These are phyloP conservation scores for Hyphopichia wangnamkhiaoensis DNA, from an alignment of 1,139 yeast genomes.

Conservation along the genomic window DNA sequence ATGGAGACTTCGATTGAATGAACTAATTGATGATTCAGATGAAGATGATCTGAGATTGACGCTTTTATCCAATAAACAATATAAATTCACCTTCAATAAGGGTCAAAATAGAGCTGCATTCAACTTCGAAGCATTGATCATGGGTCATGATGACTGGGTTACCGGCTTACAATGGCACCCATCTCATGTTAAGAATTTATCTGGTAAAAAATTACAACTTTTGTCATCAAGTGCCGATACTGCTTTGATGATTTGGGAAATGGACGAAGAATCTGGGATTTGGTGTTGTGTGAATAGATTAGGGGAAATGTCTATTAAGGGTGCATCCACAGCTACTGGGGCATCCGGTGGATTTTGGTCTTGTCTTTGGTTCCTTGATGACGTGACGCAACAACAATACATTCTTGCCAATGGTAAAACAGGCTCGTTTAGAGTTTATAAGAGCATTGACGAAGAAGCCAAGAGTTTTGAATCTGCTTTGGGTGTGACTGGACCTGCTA, in stretches of 20 bases:
- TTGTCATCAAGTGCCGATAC: constrained; percentile 93
- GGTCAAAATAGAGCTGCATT: constrained; percentile 48
- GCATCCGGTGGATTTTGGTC: constrained; percentile 98
- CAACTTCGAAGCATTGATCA: constrained; percentile 85
- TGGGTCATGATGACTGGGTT: constrained; percentile 99
- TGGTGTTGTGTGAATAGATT: constrained; percentile 83
- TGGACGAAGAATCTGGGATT: constrained; percentile 82
- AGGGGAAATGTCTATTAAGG: constrained; percentile 92
- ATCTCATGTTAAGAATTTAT: constrained; percentile 9
- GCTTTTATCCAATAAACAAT: constrained; percentile 65
- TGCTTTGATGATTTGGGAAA: constrained; percentile 94
- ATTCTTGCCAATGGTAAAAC: constrained; percentile 85
- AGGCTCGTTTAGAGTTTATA: constrained; percentile 89
- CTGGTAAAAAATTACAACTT: constrained; percentile 49
- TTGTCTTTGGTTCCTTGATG: constrained; percentile 69
- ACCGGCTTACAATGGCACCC: constrained; percentile 85
- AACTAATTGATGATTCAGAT: constrained; percentile 55
- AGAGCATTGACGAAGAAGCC: constrained; percentile 30
- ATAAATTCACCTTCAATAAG: constrained; percentile 32
- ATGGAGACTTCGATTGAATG: constrained; percentile 72
- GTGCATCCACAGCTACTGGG: constrained; percentile 98
- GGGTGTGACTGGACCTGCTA: constrained; percentile 77
- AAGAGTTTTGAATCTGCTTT: constrained; percentile 53
- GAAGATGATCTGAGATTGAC: constrained; percentile 56
- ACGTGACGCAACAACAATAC: constrained; percentile 37